A percentile compares a stretch with the other conserved stretches of the same genome.
Conservation (phyloP, 2,329 filamentous ascomycete genomes). For the Ascocoryne sarcoides region DNA sequence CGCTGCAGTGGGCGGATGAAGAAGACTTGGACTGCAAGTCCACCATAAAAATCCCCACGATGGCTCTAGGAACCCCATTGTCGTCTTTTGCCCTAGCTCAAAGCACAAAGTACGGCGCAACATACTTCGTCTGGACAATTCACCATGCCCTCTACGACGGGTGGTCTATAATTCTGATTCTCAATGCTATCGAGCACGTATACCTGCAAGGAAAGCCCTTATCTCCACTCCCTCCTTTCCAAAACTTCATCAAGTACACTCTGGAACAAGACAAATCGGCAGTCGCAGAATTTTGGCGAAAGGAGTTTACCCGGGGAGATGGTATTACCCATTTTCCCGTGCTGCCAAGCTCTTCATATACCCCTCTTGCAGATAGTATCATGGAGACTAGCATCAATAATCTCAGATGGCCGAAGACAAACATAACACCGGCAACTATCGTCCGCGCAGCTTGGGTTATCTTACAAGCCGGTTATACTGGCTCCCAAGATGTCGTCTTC, state of each 20-base stretch:
- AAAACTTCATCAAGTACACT: no score
- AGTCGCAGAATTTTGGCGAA: no score
- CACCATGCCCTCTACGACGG: conserved; percentile 56
- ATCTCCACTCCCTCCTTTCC: no score
- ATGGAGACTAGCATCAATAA: neutral
- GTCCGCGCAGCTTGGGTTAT: neutral
- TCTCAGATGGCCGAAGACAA: neutral
- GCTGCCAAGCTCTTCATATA: neutral
- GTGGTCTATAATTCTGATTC: no score
- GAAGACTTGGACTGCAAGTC: neutral
- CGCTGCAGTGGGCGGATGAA: neutral
- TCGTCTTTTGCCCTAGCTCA: neutral
- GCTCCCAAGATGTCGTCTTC: conserved; percentile 18
- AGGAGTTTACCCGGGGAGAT: no score
- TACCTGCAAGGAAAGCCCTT: no score
- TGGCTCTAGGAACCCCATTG: neutral
- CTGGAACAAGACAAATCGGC: no score
- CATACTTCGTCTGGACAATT: conserved; percentile 23
- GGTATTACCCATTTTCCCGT: neutral
- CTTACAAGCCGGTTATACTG: neutral
- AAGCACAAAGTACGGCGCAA: neutral
- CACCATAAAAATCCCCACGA: no score
- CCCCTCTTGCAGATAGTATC: neutral
- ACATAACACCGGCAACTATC: neutral
- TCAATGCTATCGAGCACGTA: no score